Evolutionary conservation across 768 basidiomycete species (phyloP).

Genomic region (Tricholoma terreum): DNA sequence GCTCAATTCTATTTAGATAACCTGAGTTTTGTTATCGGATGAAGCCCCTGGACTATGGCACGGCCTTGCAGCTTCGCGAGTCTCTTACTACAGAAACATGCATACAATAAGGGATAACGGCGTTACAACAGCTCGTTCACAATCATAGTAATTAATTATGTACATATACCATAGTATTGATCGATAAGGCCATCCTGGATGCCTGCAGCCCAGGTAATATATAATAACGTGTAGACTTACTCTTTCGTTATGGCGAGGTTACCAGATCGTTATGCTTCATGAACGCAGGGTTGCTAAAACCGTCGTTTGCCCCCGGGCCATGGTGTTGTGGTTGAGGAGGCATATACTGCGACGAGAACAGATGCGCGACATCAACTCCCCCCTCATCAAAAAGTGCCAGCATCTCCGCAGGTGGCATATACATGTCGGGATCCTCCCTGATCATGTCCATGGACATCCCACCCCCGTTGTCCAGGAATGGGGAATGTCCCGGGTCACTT

Average conservation of each 20-base stretch:
- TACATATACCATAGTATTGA: neutral
- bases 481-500: slow-evolving; percentile 15
- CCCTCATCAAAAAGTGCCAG: slow-evolving; percentile 59
- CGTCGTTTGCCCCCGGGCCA: slow-evolving; percentile 13
- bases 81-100: slow-evolving; percentile 1
- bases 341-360: slow-evolving; percentile 29
- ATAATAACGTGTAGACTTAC: neutral
- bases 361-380: slow-evolving; percentile 34
- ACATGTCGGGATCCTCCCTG: slow-evolving; percentile 45
- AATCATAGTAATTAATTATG: neutral
- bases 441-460: slow-evolving; percentile 42
- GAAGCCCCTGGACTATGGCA: no score
- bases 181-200: neutral
- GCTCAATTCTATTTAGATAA: no score
- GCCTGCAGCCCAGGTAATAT: neutral
- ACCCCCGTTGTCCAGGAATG: slow-evolving; percentile 36
- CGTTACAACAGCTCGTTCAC: no score
- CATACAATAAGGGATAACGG: neutral
- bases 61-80: no score
- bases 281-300: slow-evolving; percentile 28
- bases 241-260: slow-evolving; percentile 31
- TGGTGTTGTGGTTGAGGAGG: slow-evolving; percentile 16
- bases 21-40: no score
- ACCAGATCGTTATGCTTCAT: slow-evolving; percentile 35
- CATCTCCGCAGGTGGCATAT: slow-evolving; percentile 59